These are phyloP conservation scores for Theobroma cacao DNA, from an alignment of 345 rosid genomes.

Conservation along the genomic window DNA sequence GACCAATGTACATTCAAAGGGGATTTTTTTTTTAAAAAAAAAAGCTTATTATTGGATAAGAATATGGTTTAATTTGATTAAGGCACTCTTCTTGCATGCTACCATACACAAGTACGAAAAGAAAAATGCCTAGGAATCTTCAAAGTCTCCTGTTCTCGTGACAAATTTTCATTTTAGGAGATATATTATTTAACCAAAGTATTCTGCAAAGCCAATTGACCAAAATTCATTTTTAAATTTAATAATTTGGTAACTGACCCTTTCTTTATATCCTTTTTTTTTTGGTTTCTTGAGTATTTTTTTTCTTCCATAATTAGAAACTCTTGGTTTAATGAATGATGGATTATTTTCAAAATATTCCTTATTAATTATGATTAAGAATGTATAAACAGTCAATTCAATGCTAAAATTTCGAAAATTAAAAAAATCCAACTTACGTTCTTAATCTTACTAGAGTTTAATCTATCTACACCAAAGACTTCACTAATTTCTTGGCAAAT, in stretches of 20 bases:
- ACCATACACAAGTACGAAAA: not conserved
- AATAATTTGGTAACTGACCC: not conserved
- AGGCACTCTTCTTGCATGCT: not conserved
- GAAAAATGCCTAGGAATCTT: not conserved
- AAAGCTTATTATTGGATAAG: not conserved
- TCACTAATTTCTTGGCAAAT: not conserved
- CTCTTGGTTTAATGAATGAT: not conserved
- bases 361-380: not conserved
- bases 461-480: not conserved
- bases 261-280: too few relatives aligned
- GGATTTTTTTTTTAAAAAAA: not conserved
- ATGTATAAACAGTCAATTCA: too few relatives aligned
- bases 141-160: not conserved
- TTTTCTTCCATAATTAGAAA: too few relatives aligned
- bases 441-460: not conserved
- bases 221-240: too few relatives aligned
- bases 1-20: not conserved
- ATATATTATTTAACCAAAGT: not conserved
- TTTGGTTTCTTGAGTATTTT: too few relatives aligned
- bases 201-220: too few relatives aligned
- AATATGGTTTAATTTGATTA: not conserved
- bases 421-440: too few relatives aligned
- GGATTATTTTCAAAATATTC: too few relatives aligned
- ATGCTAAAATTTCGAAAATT: too few relatives aligned
- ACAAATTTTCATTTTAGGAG: not conserved